Percentiles rank a stretch among this genome's conserved stretches.
phyloP scores from a whole-genome alignment of 2,329 filamentous ascomycete species.

The Alternaria conjuncta region DNA sequence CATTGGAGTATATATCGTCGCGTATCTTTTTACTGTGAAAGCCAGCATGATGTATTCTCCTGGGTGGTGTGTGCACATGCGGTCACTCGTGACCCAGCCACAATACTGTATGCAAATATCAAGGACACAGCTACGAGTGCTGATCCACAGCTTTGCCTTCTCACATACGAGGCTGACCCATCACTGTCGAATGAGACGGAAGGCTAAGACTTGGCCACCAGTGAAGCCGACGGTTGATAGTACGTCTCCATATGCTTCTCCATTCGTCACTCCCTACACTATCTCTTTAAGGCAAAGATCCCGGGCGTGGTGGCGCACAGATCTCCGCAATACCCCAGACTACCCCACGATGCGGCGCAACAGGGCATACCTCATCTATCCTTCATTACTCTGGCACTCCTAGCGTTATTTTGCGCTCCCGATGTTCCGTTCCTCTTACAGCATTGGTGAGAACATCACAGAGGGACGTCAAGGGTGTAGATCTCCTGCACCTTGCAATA shows the following conservation, averaged over 20 bases:
- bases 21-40: not conserved
- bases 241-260: constrained; percentile 18
- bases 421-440: constrained; percentile 38
- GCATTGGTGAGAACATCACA: constrained; percentile 31
- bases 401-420: constrained; percentile 31
- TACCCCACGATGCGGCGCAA: constrained; percentile 36
- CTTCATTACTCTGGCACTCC: constrained; percentile 38
- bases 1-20: not conserved
- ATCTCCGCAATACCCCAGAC: constrained; percentile 43
- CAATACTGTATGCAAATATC: not conserved
- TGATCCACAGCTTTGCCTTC: constrained; percentile 18
- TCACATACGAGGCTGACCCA: constrained; percentile 7
- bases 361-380: constrained; percentile 40
- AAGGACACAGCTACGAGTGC: not conserved
- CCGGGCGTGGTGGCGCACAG: constrained; percentile 30
- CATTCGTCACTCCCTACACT: constrained; percentile 23
- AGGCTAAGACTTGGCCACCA: constrained; percentile 17
- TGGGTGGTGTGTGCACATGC: not conserved
- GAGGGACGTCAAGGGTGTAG: constrained; percentile 16
- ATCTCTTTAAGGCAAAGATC: constrained; percentile 35
- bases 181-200: constrained; percentile 12
- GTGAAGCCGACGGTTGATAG: constrained; percentile 26
- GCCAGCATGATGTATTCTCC: not conserved
- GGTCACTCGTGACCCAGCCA: constrained; percentile 4
- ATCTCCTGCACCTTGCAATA: constrained; percentile 26